Conservation (phyloP, 352 stramenopile species). For the Phytophthora nicotianae region DNA sequence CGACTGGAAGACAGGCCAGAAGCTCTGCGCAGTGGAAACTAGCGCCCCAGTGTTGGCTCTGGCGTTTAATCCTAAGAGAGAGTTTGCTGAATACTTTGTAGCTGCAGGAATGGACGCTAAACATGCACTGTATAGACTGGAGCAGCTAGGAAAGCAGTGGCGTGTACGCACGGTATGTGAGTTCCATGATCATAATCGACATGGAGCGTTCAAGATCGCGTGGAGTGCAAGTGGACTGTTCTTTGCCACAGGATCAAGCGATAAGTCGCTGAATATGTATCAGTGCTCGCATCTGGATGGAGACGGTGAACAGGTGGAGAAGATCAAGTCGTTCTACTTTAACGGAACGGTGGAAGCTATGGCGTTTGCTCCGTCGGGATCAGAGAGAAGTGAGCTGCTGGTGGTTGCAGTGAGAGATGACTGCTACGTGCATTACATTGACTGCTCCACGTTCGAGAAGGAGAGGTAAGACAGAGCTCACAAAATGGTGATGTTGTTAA, state of each 20-base stretch:
- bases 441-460: constrained; percentile 82
- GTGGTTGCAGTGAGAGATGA: constrained; percentile 77
- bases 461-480: constrained; percentile 50
- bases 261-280: constrained; percentile 82
- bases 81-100: constrained; percentile 58
- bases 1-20: constrained; percentile 59
- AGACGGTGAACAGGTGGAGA: constrained; percentile 38
- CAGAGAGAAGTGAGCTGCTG: constrained; percentile 43
- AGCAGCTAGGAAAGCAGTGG: constrained; percentile 39
- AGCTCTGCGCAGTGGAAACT: constrained; percentile 43
- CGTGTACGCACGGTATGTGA: constrained; percentile 42
- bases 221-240: constrained; percentile 61
- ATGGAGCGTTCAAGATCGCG: constrained; percentile 65
- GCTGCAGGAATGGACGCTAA: constrained; percentile 77
- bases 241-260: constrained; percentile 77
- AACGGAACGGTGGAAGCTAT: constrained; percentile 80
- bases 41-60: constrained; percentile 64
- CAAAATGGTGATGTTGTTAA: background rate
- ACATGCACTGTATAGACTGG: constrained; percentile 61
- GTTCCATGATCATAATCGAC: constrained; percentile 79
- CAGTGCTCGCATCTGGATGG: constrained; percentile 36
- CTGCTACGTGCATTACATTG: constrained; percentile 86
- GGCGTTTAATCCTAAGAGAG: constrained; percentile 56
- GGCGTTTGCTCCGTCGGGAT: constrained; percentile 51
- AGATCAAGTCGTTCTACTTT: constrained; percentile 87